Conservation (phyloP, 1,284 basidiomycete genomes). For the Rhizoctonia solani region DNA sequence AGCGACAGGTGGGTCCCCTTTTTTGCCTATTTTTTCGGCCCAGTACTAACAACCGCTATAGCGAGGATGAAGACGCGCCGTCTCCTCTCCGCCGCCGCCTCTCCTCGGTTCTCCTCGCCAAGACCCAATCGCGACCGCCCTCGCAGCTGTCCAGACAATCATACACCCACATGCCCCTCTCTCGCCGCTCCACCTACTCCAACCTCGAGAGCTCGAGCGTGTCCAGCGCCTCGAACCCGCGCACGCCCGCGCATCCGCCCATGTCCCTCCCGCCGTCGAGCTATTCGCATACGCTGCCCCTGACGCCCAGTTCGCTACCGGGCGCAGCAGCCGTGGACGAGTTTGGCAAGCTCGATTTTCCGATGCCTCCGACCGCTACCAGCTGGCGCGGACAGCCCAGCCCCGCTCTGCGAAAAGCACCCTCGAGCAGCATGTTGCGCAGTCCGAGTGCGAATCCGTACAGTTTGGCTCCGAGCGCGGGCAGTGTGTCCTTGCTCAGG, state of each 20-base stretch:
- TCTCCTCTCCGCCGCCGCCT: slow-evolving; percentile 68
- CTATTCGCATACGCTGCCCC: not conserved
- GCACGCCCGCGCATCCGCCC: not conserved
- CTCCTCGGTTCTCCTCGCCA: slow-evolving; percentile 46
- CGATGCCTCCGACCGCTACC: slow-evolving; percentile 14
- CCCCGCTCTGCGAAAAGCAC: not conserved
- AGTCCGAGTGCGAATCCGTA: not conserved
- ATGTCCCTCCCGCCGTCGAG: not conserved
- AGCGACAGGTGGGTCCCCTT: slow-evolving; percentile 66
- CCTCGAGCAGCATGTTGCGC: slow-evolving; percentile 16
- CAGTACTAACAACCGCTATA: slow-evolving; percentile 44
- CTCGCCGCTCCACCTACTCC: slow-evolving; percentile 8
- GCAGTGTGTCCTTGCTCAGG: not conserved
- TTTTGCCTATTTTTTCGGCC: not conserved
- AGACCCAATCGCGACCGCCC: slow-evolving; percentile 16
- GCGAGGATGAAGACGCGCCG: slow-evolving; percentile 81
- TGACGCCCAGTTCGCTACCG: slow-evolving; percentile 21
- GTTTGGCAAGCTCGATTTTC: slow-evolving; percentile 32
- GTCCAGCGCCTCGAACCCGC: not conserved
- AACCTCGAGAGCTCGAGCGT: slow-evolving; percentile 29
- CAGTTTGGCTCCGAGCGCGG: not conserved
- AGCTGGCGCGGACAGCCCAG: slow-evolving; percentile 22
- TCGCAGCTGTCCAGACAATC: slow-evolving; percentile 21
- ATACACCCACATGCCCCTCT: not conserved
- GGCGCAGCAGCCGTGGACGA: slow-evolving; percentile 13